Evolutionary conservation across 2,329 filamentous ascomycete species (phyloP), one percentile per base, ranked within the genome.

Genomic region (Drechslerella dactyloides): DNA sequence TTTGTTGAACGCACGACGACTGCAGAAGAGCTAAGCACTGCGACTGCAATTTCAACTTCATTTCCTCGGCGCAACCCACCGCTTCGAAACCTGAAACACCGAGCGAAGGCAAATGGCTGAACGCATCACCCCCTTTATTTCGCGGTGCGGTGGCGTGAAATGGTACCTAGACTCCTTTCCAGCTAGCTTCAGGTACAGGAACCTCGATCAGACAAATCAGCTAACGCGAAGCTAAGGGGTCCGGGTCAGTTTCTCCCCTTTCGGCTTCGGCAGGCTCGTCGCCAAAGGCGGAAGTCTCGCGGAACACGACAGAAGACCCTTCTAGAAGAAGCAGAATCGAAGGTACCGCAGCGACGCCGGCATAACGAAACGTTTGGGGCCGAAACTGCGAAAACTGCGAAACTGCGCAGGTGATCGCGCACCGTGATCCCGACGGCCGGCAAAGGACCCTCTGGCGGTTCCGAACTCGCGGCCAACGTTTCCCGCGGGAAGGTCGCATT

Each of bases 81-180:
- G 66, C 17, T 42, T 13, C 37, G 13, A 42, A 69, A 64, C 59
- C 59, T 70, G 66, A 70, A 70, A 70, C 66, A 70, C 66, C 59
- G 66, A 70, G 50, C 66, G 66, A 64, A 70, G 59, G 66, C 66
- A 70, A 70, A 70, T 60, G 54, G 66, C 55, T 70, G 66, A 70
- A 64, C 59, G 59, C 59, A 70, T 59, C 55, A 53, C 60, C 63
- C 27, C 63, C 66, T 70, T 70, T 70, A 64, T 70, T 70, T 64
- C 63, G 58, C 44, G 24, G 42, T 64, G 58, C 35, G 24, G 42
- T 48, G 33, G 35, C 44, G 13, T 35, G 30, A 8, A 33, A 52
- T 24, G n/a, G 13, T 24, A 50, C 19, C 52, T 70, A 64, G 48
- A 17, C 54, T 53, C 37, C 40, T 30, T 64, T 70, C 55, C 59